Conservation (phyloP, 176 grass and related monocot species). For the Oryza meridionalis region DNA sequence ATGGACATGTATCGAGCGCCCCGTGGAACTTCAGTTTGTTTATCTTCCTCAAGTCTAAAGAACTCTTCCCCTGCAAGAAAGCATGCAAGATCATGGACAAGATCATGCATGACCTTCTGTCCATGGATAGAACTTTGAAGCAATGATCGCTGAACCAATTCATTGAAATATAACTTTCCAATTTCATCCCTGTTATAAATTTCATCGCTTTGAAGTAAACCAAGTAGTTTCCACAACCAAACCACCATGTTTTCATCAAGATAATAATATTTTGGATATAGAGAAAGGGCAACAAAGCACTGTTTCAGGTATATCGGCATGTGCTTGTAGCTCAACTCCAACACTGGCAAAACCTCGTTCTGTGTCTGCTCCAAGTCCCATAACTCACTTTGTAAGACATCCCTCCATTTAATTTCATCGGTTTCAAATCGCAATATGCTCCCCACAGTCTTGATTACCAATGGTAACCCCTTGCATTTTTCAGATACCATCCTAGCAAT, state of each 20-base stretch:
- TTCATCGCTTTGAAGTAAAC: constrained; percentile 18
- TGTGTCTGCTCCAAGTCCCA: constrained; percentile 29
- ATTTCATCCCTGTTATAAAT: constrained; percentile 14
- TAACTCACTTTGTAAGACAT: constrained; percentile 41
- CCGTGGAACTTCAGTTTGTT: background rate
- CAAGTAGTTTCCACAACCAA: constrained; percentile 36
- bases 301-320: constrained; percentile 15
- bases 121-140: background rate
- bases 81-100: constrained; percentile 26
- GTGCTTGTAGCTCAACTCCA: constrained; percentile 47
- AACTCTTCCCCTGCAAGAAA: constrained; percentile 22
- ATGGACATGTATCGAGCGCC: constrained; percentile 5
- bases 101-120: background rate
- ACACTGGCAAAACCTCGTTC: constrained; percentile 29
- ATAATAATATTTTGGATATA: constrained; percentile 35
- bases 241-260: constrained; percentile 26
- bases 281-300: constrained; percentile 33
- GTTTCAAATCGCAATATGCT: constrained; percentile 34
- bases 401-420: constrained; percentile 30
- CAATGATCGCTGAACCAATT: constrained; percentile 31
- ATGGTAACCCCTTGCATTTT: constrained; percentile 47
- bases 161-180: constrained; percentile 16
- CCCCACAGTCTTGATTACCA: constrained; percentile 41
- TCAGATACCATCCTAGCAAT: constrained; percentile 32
- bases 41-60: background rate